Conservation (phyloP, 1,284 basidiomycete genomes). For the Ceratobasidium papillatum region DNA sequence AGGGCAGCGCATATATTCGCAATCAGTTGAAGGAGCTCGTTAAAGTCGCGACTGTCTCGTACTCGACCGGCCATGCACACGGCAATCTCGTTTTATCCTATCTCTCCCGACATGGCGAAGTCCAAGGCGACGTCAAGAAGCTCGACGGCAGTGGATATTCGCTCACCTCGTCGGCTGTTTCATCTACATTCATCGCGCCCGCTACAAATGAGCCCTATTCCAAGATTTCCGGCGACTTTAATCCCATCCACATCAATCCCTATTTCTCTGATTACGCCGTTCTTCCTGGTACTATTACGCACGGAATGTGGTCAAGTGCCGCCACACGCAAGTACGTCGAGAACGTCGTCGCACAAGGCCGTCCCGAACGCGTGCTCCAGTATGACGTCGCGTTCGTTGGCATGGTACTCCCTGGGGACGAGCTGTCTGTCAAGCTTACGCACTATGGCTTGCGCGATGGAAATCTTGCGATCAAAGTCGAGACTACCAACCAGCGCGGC, state of each 20-base stretch:
- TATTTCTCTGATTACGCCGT: constrained; percentile 96
- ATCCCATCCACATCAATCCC: constrained; percentile 97
- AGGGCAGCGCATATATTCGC: constrained; percentile 85
- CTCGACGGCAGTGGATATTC: constrained; percentile 89
- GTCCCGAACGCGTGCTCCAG: constrained; percentile 88
- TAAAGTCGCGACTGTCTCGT: constrained; percentile 89
- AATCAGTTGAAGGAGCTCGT: constrained; percentile 86
- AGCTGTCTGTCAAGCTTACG: constrained; percentile 86
- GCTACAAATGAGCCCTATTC: constrained; percentile 79
- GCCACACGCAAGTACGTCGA: constrained; percentile 94
- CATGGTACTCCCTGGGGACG: constrained; percentile 96
- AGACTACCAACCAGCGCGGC: constrained; percentile 84
- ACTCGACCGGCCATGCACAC: constrained; percentile 84
- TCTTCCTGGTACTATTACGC: constrained; percentile 96
- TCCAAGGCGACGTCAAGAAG: constrained; percentile 78
- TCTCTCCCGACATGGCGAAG: constrained; percentile 86
- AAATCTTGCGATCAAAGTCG: constrained; percentile 90
- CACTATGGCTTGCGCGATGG: constrained; percentile 93
- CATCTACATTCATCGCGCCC: constrained; percentile 65
- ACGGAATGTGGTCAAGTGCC: constrained; percentile 97
- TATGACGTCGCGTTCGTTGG: constrained; percentile 95
- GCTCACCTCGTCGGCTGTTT: constrained; percentile 66
- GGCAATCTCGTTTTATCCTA: constrained; percentile 96
- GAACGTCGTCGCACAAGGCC: constrained; percentile 91
- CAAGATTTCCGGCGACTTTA: constrained; percentile 93